Conservation (phyloP, 306 rosid genomes). For the Gynostemma pentaphyllum region DNA sequence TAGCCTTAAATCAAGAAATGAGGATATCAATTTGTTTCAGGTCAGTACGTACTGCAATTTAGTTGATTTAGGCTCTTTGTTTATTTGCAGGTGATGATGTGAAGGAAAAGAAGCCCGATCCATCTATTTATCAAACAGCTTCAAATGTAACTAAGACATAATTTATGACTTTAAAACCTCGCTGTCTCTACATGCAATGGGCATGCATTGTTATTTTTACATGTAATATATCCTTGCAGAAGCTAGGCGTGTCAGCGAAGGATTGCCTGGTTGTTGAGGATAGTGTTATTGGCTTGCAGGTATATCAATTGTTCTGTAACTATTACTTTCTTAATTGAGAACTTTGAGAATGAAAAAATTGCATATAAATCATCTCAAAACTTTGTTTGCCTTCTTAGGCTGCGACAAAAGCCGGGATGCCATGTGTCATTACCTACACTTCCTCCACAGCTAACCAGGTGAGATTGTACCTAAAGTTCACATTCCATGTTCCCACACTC, state of each 20-base stretch:
- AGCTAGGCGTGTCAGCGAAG: conserved; percentile 42
- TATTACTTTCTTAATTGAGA: background rate
- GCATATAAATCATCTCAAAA: background rate
- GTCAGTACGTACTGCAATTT: background rate
- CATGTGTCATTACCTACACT: conserved; percentile 73
- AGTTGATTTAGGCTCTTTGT: background rate
- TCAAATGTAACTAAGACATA: conserved; percentile 35
- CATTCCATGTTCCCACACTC: background rate
- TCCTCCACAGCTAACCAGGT: conserved; percentile 88
- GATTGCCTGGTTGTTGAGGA: conserved; percentile 85
- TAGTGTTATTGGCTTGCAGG: conserved; percentile 89
- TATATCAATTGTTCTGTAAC: conserved; percentile 10
- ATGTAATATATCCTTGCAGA: conserved; percentile 37
- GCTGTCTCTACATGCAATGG: background rate
- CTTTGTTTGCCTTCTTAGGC: conserved; percentile 33
- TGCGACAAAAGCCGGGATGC: conserved; percentile 86
- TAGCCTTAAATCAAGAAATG: background rate
- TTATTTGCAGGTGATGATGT: conserved; percentile 79
- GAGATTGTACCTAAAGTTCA: background rate
- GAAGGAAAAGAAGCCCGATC: conserved; percentile 91
- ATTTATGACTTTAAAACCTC: background rate
- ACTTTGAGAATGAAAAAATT: background rate
- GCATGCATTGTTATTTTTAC: background rate
- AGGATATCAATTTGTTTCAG: background rate
- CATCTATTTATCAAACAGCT: conserved; percentile 78